Conservation (phyloP, 768 basidiomycete species). For the Phylloporus arenicola region DNA sequence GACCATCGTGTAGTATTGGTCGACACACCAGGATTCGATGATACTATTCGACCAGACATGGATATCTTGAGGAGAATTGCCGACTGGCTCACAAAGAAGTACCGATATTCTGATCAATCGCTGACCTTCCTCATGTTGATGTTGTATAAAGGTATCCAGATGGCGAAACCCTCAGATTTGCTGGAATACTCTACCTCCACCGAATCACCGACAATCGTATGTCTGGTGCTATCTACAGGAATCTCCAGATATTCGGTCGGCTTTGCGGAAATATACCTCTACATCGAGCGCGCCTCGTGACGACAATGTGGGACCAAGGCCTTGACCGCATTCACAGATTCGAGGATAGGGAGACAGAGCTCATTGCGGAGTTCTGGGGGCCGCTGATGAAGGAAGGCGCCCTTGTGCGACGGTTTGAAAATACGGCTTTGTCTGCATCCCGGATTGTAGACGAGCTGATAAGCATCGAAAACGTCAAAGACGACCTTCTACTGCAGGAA, state of each 20-base stretch:
- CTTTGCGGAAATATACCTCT: constrained; percentile 30
- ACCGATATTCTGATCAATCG: not conserved
- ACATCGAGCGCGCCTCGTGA: constrained; percentile 20
- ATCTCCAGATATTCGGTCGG: constrained; percentile 28
- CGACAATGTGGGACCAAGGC: constrained; percentile 34
- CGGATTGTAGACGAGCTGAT: not conserved
- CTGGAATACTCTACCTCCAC: constrained; percentile 32
- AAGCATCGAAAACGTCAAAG: fast-evolving
- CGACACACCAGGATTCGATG: not conserved
- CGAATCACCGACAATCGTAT: constrained; percentile 34
- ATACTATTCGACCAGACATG: not conserved
- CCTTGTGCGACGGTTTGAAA: not conserved
- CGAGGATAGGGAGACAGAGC: not conserved
- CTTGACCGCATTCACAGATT: not conserved
- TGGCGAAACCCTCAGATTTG: constrained; percentile 4
- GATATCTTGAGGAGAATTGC: not conserved
- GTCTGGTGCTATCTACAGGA: constrained; percentile 24
- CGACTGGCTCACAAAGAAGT: not conserved
- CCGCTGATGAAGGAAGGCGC: constrained; percentile 2
- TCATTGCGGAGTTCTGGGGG: constrained; percentile 9
- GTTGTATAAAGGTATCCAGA: constrained; percentile 3
- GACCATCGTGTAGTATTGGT: not conserved
- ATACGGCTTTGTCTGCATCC: too few species aligned
- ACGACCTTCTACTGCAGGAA: constrained; percentile 11
- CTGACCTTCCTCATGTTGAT: too few species aligned